Base-by-base conservation (phyloP, 768 basidiomycete genomes). In the Lyophyllum atratum region DNA sequence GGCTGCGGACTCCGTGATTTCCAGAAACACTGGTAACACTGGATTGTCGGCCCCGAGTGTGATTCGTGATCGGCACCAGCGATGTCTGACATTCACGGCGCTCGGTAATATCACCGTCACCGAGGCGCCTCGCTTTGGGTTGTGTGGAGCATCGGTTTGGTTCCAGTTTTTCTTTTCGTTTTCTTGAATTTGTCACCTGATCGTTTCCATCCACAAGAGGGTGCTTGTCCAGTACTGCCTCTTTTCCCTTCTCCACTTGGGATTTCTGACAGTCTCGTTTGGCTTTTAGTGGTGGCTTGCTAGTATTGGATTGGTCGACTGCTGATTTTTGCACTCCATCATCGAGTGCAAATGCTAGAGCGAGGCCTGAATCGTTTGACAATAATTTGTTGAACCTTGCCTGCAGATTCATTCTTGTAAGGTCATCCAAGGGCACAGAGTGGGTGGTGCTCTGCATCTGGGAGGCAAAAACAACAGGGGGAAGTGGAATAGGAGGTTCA, bases 341-440 rank as follows among this genome's bases (percentile, higher is more conserved):
- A n/a, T 11, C 29, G 5, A 31, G 29, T 5, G 29, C 5, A 31
- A 31, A 31, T 11, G 11, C 29, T 11, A 6, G 29, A 31, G 11
- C 29, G 11, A 43, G 21, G 4, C 21, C 19, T 11, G 22, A 21
- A 44, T 1, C 22, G 5, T 44, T 11, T 4, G 47, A 42, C 22
- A 25, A 31, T 28, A 12, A 8, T 2, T 19, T 46, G 4, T 19
- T 26, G 3, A 59, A 51, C 12, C 54, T 54, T 10, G 51, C 29
- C 4, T 17, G 24, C 8, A 59, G 49, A 24, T 59, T 59, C n/a
- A 54, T 31, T 2, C 25, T 21, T 51, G 43, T 55, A 21, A 59
- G 25, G 17, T 51, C 43, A 10, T 51, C 29, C 25, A 7, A 15
- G 1, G 47, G 28, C 17, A 29, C 2, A n/a, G n/a, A 4, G 15